phyloP scores from a whole-genome alignment of 2,329 filamentous ascomycete genomes.

The Phaeosphaeria sp. region DNA sequence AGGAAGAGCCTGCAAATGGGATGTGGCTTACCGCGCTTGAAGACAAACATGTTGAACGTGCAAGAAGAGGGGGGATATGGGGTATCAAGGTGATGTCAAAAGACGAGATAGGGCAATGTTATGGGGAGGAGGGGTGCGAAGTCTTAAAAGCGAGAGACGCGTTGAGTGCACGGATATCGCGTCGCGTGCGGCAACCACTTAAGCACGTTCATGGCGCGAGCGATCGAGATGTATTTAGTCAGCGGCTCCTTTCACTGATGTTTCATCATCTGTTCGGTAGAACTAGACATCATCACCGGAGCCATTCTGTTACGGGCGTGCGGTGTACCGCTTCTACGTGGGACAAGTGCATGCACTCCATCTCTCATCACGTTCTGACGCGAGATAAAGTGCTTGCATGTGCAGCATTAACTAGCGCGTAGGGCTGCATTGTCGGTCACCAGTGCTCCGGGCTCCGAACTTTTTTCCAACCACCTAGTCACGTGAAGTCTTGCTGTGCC shows the following conservation, averaged over 20 bases:
- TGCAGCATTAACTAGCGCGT: background rate
- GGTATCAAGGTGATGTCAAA: slow-evolving; percentile 21
- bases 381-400: slow-evolving; percentile 32
- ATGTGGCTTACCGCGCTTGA: slow-evolving; percentile 49
- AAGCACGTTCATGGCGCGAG: background rate
- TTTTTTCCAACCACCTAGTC: slow-evolving; percentile 23
- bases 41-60: slow-evolving; percentile 49
- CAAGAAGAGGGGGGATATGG: slow-evolving; percentile 36
- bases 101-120: slow-evolving; percentile 20
- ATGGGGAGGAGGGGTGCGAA: slow-evolving; percentile 7
- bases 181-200: slow-evolving; percentile 12
- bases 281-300: background rate
- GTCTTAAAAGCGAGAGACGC: slow-evolving; percentile 42
- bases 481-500: background rate
- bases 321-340: background rate
- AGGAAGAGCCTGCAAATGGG: slow-evolving; percentile 8
- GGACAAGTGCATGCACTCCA: background rate
- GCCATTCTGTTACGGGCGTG: background rate
- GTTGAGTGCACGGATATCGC: slow-evolving; percentile 26
- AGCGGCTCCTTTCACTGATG: background rate
- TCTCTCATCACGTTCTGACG: background rate
- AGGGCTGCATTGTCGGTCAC: slow-evolving; percentile 15
- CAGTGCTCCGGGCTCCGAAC: slow-evolving; percentile 29
- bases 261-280: background rate
- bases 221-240: background rate